Evolutionary conservation across 2,329 filamentous ascomycete species (phyloP).

Genomic region (Didymellaceae sp.): DNA sequence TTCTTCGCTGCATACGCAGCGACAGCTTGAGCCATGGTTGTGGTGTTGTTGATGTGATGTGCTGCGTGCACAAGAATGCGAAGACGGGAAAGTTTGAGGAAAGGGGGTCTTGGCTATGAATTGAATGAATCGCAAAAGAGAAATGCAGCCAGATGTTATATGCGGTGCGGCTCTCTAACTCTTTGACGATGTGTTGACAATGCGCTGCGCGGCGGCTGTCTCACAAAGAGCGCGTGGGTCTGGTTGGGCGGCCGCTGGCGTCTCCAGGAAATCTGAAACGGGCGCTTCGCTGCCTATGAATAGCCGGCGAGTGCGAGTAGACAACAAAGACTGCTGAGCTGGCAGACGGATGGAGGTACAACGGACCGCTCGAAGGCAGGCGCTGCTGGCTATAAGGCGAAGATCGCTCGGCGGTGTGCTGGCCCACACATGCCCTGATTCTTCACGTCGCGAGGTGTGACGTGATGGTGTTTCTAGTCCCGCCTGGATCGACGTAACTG

Average conservation of each 20-base stretch:
- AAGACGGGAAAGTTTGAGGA: neutral
- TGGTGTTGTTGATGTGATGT: slow-evolving; percentile 5
- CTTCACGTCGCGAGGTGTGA: slow-evolving; percentile 8
- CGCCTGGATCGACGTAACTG: slow-evolving; percentile 5
- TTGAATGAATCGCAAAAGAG: slow-evolving; percentile 3
- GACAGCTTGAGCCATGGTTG: slow-evolving; percentile 54
- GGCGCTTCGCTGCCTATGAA: slow-evolving; percentile 48
- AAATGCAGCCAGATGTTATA: slow-evolving; percentile 29
- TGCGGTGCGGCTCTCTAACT: slow-evolving; percentile 7
- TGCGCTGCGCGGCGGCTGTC: slow-evolving; percentile 34
- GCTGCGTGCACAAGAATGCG: slow-evolving; percentile 1
- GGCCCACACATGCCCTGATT: slow-evolving; percentile 40
- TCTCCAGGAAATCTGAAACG: slow-evolving; percentile 45
- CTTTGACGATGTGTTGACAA: slow-evolving; percentile 12
- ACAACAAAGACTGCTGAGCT: slow-evolving; percentile 18
- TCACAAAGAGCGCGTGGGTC: slow-evolving; percentile 21
- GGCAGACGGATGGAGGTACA: slow-evolving; percentile 23
- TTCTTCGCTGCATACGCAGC: slow-evolving; percentile 60
- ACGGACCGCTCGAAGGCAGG: slow-evolving; percentile 15
- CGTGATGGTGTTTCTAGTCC: slow-evolving; percentile 20
- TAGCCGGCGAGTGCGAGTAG: slow-evolving; percentile 38
- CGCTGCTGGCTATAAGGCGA: slow-evolving; percentile 23
- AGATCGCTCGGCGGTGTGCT: slow-evolving; percentile 25
- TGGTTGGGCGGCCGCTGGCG: slow-evolving; percentile 30
- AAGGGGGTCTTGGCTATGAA: slow-evolving; percentile 12